phyloP scores from a whole-genome alignment of 805 yeast genomes.

The Scheffersomyces coipomensis region DNA sequence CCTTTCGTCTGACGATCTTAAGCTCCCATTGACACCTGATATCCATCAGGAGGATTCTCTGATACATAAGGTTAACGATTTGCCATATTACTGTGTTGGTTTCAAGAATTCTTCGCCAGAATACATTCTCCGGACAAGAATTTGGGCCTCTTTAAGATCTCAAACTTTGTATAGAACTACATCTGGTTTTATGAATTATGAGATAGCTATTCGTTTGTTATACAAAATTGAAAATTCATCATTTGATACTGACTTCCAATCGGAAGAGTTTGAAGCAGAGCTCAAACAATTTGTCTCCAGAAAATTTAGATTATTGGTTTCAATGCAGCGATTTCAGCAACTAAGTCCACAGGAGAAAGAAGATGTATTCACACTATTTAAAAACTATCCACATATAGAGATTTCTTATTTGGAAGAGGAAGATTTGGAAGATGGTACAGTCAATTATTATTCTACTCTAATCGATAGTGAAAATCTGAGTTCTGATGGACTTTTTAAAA shows the following conservation, averaged over 20 bases:
- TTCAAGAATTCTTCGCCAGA: constrained; percentile 66
- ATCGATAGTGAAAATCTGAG: constrained; percentile 14
- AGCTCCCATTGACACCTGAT: background rate
- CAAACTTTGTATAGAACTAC: constrained; percentile 84
- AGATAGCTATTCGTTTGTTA: constrained; percentile 67
- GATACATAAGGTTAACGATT: constrained; percentile 48
- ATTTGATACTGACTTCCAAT: constrained; percentile 19
- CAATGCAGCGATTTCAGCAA: constrained; percentile 81
- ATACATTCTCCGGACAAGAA: constrained; percentile 66
- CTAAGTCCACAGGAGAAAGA: constrained; percentile 72
- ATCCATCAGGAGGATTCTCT: constrained; percentile 7
- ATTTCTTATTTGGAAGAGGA: constrained; percentile 57
- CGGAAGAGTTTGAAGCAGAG: constrained; percentile 16
- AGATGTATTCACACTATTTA: constrained; percentile 64
- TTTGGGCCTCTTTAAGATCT: constrained; percentile 84
- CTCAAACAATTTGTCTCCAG: constrained; percentile 55
- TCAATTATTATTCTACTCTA: constrained; percentile 61
- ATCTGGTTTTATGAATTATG: constrained; percentile 80
- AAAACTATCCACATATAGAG: constrained; percentile 67
- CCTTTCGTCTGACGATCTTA: constrained; percentile 14
- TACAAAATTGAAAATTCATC: constrained; percentile 66
- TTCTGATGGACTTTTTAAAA: constrained; percentile 6
- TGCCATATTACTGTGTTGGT: constrained; percentile 73
- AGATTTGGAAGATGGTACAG: constrained; percentile 39
- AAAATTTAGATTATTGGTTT: constrained; percentile 76